These are phyloP conservation scores for Claviceps sp. DNA, from an alignment of 2,329 filamentous ascomycete genomes.

Conservation along the genomic window DNA sequence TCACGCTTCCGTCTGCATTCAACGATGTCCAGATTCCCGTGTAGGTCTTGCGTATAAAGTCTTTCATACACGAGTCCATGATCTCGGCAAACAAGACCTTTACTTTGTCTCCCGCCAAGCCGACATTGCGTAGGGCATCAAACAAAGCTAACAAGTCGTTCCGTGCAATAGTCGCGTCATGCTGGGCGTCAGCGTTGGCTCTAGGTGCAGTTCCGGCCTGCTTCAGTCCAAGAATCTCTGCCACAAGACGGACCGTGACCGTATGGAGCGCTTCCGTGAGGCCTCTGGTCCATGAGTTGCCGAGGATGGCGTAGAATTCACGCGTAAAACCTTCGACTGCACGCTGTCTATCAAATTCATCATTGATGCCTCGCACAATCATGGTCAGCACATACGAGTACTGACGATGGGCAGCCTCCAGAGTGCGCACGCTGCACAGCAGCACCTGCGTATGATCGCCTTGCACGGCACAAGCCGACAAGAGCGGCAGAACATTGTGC, in stretches of 20 bases:
- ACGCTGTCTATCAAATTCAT: slow-evolving; percentile 20
- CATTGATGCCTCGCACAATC: slow-evolving; percentile 33
- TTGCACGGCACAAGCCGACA: slow-evolving; percentile 33
- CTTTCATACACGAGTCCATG: slow-evolving; percentile 51
- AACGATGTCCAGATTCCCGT: slow-evolving; percentile 43
- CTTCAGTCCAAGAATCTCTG: slow-evolving; percentile 28
- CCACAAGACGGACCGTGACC: slow-evolving; percentile 40
- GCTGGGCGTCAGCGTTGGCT: slow-evolving; percentile 3
- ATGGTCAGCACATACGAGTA: slow-evolving; percentile 42
- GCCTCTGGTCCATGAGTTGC: slow-evolving; percentile 44
- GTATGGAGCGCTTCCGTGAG: slow-evolving; percentile 40
- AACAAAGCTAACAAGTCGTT: slow-evolving; percentile 42
- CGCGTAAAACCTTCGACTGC: slow-evolving; percentile 39
- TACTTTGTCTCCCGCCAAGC: slow-evolving; percentile 54
- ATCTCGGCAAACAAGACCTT: slow-evolving; percentile 60
- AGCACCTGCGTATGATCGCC: slow-evolving; percentile 32
- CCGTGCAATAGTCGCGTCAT: slow-evolving; percentile 25
- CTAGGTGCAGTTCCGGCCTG: background rate
- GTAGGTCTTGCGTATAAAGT: slow-evolving; percentile 48
- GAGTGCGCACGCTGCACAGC: slow-evolving; percentile 38
- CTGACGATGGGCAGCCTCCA: slow-evolving; percentile 45
- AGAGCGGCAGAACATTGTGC: slow-evolving; percentile 42
- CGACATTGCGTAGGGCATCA: slow-evolving; percentile 47
- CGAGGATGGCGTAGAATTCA: slow-evolving; percentile 51
- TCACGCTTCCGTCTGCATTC: slow-evolving; percentile 9